These are phyloP conservation scores for Penicillium manginii DNA, from an alignment of 495 filamentous ascomycete genomes.

Conservation along the genomic window DNA sequence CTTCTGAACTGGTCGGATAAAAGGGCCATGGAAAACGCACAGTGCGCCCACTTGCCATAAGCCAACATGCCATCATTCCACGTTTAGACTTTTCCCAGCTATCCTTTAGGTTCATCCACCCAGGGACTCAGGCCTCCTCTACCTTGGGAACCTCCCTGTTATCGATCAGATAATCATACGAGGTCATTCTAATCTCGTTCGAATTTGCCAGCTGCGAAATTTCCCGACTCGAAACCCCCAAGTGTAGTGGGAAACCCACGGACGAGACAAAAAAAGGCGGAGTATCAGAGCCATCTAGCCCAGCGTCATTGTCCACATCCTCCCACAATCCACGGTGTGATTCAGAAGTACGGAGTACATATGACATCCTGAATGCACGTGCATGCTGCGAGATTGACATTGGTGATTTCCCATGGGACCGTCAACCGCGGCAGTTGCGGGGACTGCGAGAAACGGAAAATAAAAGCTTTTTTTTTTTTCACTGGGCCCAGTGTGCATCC, in stretches of 20 bases:
- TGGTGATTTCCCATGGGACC: slow-evolving; percentile 1
- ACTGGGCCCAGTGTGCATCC: background rate
- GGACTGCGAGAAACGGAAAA: background rate
- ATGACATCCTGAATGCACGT: background rate
- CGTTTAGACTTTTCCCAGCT: slow-evolving; percentile 8
- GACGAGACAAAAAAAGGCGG: background rate
- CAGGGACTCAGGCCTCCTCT: background rate
- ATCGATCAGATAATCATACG: slow-evolving; percentile 26
- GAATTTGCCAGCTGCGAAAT: background rate
- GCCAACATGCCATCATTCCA: background rate
- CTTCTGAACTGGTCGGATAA: background rate
- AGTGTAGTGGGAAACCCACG: background rate
- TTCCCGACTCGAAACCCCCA: background rate
- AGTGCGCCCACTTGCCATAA: no score
- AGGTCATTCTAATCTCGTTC: background rate
- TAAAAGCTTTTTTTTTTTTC: background rate
- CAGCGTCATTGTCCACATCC: background rate
- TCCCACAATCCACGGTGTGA: background rate
- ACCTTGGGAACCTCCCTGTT: background rate
- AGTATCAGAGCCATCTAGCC: background rate
- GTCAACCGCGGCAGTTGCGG: slow-evolving; percentile 3
- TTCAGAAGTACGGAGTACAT: background rate
- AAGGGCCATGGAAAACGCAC: no score
- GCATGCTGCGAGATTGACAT: background rate
- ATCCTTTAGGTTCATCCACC: background rate